phyloP scores from a whole-genome alignment of 2,329 filamentous ascomycete species.

The Ophiostoma pallidulum region DNA sequence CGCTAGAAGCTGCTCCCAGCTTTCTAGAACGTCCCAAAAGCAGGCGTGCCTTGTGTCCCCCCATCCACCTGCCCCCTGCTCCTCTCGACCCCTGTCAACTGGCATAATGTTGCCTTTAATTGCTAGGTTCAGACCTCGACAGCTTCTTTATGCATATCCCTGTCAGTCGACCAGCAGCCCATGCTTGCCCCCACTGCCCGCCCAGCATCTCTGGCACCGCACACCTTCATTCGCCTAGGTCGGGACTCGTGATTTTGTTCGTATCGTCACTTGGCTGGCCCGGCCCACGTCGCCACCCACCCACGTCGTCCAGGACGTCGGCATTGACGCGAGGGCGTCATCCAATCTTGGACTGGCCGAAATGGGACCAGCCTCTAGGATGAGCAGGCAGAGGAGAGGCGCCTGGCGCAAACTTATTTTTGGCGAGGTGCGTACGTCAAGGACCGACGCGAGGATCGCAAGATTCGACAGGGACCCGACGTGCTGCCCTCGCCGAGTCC shows the following conservation, averaged over 20 bases:
- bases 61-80: too few relatives aligned
- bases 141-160: conserved; percentile 37
- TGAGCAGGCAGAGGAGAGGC: neutral
- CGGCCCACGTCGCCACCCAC: too few relatives aligned
- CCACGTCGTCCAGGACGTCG: conserved; percentile 2
- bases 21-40: conserved; percentile 27
- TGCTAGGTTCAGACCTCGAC: conserved; percentile 36
- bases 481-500: too few relatives aligned
- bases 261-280: too few relatives aligned
- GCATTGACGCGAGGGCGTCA: conserved; percentile 17
- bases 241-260: too few relatives aligned
- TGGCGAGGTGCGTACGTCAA: too few relatives aligned
- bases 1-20: conserved; percentile 27
- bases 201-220: conserved; percentile 1
- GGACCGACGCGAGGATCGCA: too few relatives aligned
- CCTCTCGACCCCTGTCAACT: conserved; percentile 20
- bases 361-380: neutral
- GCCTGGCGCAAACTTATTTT: too few relatives aligned
- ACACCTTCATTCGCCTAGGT: too few relatives aligned
- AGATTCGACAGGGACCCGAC: too few relatives aligned
- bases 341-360: conserved; percentile 30
- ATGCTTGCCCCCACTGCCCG: conserved; percentile 11
- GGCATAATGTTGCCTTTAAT: conserved; percentile 41
- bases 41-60: too few relatives aligned
- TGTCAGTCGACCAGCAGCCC: conserved; percentile 15